phyloP scores from a whole-genome alignment of 129 eudicot species.

The Flaveria bidentis region DNA sequence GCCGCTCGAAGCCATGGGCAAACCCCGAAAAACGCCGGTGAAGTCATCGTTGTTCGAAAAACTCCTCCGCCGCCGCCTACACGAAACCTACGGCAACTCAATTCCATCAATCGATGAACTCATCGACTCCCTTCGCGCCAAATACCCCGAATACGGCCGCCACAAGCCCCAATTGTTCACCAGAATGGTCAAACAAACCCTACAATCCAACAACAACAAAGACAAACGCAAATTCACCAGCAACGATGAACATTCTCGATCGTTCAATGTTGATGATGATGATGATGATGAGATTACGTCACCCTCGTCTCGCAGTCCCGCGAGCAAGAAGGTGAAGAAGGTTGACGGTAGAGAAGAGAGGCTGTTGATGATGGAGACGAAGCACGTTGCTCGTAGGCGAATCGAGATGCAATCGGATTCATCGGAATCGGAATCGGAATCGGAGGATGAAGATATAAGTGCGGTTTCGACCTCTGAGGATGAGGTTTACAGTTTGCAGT shows the following conservation, averaged over 20 bases:
- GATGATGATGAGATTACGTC: constrained; percentile 29
- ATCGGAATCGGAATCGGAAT: neutral
- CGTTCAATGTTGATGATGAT: constrained; percentile 1
- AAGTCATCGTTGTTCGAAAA: constrained; percentile 36
- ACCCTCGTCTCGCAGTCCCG: constrained; percentile 31
- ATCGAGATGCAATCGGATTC: constrained; percentile 14
- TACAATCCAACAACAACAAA: constrained; percentile 17
- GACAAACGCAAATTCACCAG: neutral
- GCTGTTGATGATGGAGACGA: constrained; percentile 39
- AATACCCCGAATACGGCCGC: constrained; percentile 51
- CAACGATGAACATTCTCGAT: constrained; percentile 11
- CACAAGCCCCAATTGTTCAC: constrained; percentile 54
- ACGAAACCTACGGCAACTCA: constrained; percentile 35
- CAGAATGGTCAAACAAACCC: constrained; percentile 37
- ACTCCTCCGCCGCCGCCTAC: constrained; percentile 51
- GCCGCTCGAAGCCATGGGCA: constrained; percentile 19
- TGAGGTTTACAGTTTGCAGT: constrained; percentile 52
- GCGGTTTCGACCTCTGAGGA: constrained; percentile 57
- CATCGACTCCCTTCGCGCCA: constrained; percentile 53
- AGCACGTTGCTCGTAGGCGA: constrained; percentile 33
- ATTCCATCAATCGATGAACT: constrained; percentile 43
- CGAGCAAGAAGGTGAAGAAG: constrained; percentile 37
- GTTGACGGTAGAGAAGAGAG: constrained; percentile 45
- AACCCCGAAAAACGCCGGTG: constrained; percentile 19
- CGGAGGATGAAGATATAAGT: constrained; percentile 30